Evolutionary conservation across 768 basidiomycete genomes (phyloP).

Genomic region (Sarcodon aspratus): DNA sequence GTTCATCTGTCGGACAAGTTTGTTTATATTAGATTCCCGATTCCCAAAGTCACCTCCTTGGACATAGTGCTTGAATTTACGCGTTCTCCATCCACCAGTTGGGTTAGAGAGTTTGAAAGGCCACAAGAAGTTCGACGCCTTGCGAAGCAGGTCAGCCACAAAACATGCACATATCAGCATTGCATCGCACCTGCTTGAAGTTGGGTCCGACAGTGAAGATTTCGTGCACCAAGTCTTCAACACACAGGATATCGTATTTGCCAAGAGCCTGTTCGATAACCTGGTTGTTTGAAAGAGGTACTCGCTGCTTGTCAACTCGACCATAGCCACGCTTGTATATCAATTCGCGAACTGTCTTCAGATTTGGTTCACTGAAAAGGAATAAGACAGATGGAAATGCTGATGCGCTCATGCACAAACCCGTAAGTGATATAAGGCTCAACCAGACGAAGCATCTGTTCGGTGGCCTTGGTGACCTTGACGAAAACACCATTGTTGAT

Average conservation of each 20-base stretch:
- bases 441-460: conserved; percentile 96
- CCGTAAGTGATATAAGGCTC: conserved; percentile 98
- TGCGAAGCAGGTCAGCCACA: conserved; percentile 3
- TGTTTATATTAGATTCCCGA: conserved; percentile 95
- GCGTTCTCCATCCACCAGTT: conserved; percentile 93
- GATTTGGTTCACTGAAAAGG: conserved; percentile 72
- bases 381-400: not conserved
- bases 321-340: conserved; percentile 99
- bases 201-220: conserved; percentile 92
- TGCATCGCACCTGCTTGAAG: conserved; percentile 80
- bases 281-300: conserved; percentile 88
- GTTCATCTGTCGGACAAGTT: conserved; percentile 94
- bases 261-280: conserved; percentile 87
- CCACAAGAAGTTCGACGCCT: conserved; percentile 96
- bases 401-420: conserved; percentile 26
- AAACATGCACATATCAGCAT: not conserved
- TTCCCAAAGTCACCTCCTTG: conserved; percentile 97
- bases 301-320: conserved; percentile 95
- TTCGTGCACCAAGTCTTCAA: conserved; percentile 97
- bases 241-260: conserved; percentile 90
- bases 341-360: conserved; percentile 92
- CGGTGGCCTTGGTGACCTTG: conserved; percentile 91
- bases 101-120: conserved; percentile 99
- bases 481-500: conserved; percentile 99
- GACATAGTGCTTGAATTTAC: conserved; percentile 96